A percentile compares a stretch with the other conserved stretches of the same genome.
Conservation (phyloP, 306 rosid genomes). For the Medicago arabica region DNA sequence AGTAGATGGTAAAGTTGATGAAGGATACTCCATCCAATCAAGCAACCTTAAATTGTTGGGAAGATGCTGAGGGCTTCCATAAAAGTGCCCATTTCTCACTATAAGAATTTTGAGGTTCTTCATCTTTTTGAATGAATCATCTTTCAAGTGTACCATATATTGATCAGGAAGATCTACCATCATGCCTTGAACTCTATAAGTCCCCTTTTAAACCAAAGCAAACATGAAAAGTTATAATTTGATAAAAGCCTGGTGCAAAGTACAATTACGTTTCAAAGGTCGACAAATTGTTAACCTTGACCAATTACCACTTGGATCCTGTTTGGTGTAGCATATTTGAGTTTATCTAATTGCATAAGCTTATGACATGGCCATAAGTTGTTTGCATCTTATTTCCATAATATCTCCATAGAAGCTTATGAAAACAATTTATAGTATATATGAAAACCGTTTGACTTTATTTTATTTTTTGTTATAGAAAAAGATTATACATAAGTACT, state of each 20-base stretch:
- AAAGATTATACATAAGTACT: background rate
- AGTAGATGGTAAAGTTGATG: conserved; percentile 47
- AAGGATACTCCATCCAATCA: conserved; percentile 55
- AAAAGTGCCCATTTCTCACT: conserved; percentile 39
- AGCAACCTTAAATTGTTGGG: conserved; percentile 55
- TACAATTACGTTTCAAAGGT: background rate
- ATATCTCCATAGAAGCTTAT: background rate
- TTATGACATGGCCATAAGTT: background rate
- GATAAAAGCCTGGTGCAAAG: background rate
- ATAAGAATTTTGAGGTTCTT: conserved; percentile 40
- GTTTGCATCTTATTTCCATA: background rate
- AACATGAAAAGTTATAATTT: background rate
- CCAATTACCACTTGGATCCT: background rate
- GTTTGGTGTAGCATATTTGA: background rate
- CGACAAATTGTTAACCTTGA: background rate
- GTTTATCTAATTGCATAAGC: background rate
- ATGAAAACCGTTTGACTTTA: too few species aligned
- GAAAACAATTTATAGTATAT: background rate
- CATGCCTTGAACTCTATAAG: conserved; percentile 51
- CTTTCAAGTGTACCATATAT: conserved; percentile 43
- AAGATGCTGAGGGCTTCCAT: conserved; percentile 51
- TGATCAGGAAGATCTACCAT: conserved; percentile 47
- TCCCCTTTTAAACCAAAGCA: conserved; percentile 39
- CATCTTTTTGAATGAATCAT: conserved; percentile 38
- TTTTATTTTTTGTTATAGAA: too few species aligned